Conservation (phyloP, 495 filamentous ascomycete species). For the Sphaerosporella brunnea region DNA sequence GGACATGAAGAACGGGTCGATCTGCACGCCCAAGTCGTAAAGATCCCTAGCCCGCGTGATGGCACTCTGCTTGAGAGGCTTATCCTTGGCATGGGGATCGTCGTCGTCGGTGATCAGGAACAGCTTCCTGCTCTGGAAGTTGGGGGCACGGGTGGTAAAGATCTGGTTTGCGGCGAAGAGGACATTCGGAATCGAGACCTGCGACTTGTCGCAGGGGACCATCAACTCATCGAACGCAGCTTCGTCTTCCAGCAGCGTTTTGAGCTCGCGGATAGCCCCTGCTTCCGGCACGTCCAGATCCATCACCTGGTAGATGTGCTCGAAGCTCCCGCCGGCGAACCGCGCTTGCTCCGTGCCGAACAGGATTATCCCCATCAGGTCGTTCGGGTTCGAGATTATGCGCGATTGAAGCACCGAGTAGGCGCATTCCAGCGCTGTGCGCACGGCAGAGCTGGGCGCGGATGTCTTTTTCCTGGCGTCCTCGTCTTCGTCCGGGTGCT, state of each 20-base stretch:
- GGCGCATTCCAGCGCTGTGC: constrained; percentile 67
- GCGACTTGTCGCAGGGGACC: constrained; percentile 42
- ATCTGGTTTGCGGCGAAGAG: constrained; percentile 92
- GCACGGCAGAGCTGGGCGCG: constrained; percentile 46
- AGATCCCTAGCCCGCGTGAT: constrained; percentile 82
- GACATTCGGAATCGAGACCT: constrained; percentile 75
- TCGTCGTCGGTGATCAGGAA: constrained; percentile 96
- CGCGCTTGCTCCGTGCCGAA: constrained; percentile 80
- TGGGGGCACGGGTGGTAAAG: constrained; percentile 85
- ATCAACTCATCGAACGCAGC: constrained; percentile 56
- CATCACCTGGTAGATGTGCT: constrained; percentile 79
- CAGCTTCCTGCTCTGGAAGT: constrained; percentile 76
- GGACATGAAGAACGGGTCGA: constrained; percentile 89
- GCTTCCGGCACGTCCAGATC: constrained; percentile 80
- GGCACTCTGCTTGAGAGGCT: constrained; percentile 51
- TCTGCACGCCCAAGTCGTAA: constrained; percentile 81
- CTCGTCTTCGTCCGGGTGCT: constrained; percentile 31
- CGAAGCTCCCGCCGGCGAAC: constrained; percentile 61
- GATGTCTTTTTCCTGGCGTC: constrained; percentile 32
- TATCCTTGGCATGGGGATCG: constrained; percentile 58
- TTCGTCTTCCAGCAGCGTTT: constrained; percentile 47
- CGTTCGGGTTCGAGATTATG: constrained; percentile 88
- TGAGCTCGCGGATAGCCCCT: constrained; percentile 64
- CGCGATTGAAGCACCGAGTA: constrained; percentile 93
- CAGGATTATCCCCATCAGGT: constrained; percentile 95